These are phyloP conservation scores for Rhinocladiella mackenziei DNA, from an alignment of 2,329 filamentous ascomycete genomes.

Conservation along the genomic window DNA sequence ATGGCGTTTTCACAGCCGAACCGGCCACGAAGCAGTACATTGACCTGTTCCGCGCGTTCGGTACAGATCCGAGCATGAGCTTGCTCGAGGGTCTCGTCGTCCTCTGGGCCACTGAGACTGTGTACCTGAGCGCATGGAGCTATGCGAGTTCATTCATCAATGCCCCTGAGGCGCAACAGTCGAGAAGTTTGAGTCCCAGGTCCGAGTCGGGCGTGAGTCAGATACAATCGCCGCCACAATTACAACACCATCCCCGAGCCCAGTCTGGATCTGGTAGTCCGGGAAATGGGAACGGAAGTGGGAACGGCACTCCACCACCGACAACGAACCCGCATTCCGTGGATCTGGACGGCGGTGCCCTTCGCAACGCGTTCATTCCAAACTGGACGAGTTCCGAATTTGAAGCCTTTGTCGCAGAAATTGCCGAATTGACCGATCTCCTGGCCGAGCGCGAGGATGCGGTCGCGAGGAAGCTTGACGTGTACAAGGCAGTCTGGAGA, in stretches of 20 bases:
- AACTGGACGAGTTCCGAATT: slow-evolving; percentile 66
- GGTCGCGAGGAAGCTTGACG: slow-evolving; percentile 34
- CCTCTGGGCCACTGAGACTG: slow-evolving; percentile 72
- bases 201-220: no score
- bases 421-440: slow-evolving; percentile 55
- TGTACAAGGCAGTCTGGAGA: slow-evolving; percentile 48
- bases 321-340: slow-evolving; percentile 27
- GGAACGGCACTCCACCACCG: no score
- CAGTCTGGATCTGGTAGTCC: no score
- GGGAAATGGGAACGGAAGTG: no score
- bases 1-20: slow-evolving; percentile 33
- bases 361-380: slow-evolving; percentile 61
- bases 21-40: slow-evolving; percentile 53
- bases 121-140: slow-evolving; percentile 59
- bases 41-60: slow-evolving; percentile 58
- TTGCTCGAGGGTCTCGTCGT: slow-evolving; percentile 66
- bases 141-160: slow-evolving; percentile 32
- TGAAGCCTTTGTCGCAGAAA: slow-evolving; percentile 53
- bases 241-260: no score
- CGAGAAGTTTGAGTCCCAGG: no score
- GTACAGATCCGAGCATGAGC: slow-evolving; percentile 45
- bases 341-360: slow-evolving; percentile 62
- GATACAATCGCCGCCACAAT: no score
- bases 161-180: not conserved
- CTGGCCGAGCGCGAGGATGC: slow-evolving; percentile 46